phyloP scores from a whole-genome alignment of 116 monocot genomes.

The Iris pallida region DNA sequence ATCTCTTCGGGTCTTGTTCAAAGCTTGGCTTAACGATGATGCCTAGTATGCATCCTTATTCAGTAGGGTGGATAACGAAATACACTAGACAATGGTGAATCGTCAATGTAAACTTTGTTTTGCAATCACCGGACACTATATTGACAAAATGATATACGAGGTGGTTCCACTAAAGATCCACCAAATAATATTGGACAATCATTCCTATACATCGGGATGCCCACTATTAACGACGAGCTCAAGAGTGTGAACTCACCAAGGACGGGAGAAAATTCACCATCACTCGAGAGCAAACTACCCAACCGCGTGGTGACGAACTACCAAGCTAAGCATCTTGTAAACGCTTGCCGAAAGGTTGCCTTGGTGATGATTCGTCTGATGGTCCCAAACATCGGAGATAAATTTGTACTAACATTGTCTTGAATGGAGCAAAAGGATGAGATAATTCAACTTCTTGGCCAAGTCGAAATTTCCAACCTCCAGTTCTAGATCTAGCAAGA shows the following conservation, averaged over 20 bases:
- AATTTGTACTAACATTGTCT: background rate
- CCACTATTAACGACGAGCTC: background rate
- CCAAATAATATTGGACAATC: slow-evolving; percentile 4
- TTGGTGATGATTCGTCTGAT: background rate
- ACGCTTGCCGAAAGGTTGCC: background rate
- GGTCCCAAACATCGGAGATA: background rate
- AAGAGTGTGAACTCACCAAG: background rate
- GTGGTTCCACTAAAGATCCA: slow-evolving; percentile 2
- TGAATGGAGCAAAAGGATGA: background rate
- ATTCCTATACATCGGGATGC: slow-evolving; percentile 4
- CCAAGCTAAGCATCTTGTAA: background rate
- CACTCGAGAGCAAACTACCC: background rate
- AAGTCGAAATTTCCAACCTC: too few species aligned
- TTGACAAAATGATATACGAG: slow-evolving; percentile 5
- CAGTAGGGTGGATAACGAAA: background rate
- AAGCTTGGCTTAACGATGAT: background rate
- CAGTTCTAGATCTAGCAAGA: too few species aligned
- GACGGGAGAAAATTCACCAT: background rate
- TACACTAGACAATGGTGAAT: background rate
- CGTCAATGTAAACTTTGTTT: background rate
- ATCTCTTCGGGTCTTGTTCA: background rate
- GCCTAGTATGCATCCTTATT: background rate
- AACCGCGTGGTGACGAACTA: background rate
- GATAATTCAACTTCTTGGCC: background rate
- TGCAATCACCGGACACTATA: background rate